Conservation (phyloP, 345 rosid genomes). For the Hibiscus trionum region DNA sequence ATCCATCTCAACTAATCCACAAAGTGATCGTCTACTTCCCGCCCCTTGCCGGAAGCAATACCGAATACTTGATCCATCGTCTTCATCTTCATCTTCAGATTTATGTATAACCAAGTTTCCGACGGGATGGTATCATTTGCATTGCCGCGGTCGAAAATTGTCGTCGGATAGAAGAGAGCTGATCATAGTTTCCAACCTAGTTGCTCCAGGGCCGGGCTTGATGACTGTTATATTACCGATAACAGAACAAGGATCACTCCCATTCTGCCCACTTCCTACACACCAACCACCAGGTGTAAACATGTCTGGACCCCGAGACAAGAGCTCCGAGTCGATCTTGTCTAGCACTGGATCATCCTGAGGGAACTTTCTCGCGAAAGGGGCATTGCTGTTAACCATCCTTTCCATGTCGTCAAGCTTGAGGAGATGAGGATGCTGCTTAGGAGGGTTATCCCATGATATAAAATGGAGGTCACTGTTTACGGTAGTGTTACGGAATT, state of each 20-base stretch:
- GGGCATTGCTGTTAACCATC: neutral
- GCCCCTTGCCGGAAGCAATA: neutral
- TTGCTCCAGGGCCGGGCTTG: neutral
- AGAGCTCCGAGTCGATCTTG: neutral
- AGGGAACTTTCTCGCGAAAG: slow-evolving; percentile 3
- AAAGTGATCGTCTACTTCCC: neutral
- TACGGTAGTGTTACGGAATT: neutral
- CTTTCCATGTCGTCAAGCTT: neutral
- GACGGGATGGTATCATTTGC: neutral
- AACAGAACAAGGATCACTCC: slow-evolving; percentile 1
- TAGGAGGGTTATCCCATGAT: slow-evolving; percentile 4
- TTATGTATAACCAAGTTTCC: neutral
- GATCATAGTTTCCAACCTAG: neutral
- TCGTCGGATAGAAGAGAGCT: neutral
- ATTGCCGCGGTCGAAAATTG: neutral
- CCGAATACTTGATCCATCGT: neutral
- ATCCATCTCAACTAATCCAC: neutral
- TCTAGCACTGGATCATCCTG: neutral
- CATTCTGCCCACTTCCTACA: neutral
- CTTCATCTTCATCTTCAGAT: neutral
- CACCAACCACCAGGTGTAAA: neutral
- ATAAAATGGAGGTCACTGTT: slow-evolving; percentile 1
- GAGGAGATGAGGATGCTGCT: slow-evolving; percentile 2
- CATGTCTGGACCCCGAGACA: neutral
- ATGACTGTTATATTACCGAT: neutral